Percentiles rank a stretch among this genome's conserved stretches.
Evolutionary conservation across 2,329 filamentous ascomycete species (phyloP).

Genomic region (Trichoderma breve): DNA sequence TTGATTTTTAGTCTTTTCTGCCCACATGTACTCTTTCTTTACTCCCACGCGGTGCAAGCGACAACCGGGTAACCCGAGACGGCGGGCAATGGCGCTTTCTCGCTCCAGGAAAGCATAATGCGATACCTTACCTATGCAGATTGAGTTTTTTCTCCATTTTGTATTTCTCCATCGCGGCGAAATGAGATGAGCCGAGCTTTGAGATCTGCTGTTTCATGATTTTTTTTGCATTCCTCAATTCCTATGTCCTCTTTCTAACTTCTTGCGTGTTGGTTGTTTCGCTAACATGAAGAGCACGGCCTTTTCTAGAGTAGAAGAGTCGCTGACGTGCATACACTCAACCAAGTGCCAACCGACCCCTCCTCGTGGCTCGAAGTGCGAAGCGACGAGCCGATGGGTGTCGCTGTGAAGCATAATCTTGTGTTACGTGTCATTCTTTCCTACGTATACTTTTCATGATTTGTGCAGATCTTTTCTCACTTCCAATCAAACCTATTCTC

Average conservation of each 20-base stretch:
- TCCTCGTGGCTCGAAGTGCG: not conserved
- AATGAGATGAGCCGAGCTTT: slow-evolving; percentile 1
- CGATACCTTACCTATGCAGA: not conserved
- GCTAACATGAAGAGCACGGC: not conserved
- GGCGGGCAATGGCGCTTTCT: slow-evolving; percentile 1
- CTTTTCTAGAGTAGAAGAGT: not conserved
- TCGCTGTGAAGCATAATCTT: not conserved
- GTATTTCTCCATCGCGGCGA: not conserved
- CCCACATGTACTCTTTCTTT: not conserved
- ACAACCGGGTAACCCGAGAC: slow-evolving; percentile 6
- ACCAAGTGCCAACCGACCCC: not conserved
- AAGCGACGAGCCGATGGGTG: not conserved
- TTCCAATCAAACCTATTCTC: not conserved
- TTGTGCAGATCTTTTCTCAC: not conserved
- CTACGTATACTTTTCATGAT: not conserved
- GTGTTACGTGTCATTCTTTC: not conserved
- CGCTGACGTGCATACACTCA: slow-evolving; percentile 7
- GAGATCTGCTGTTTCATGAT: not conserved
- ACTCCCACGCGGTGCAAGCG: not conserved
- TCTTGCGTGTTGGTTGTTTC: not conserved
- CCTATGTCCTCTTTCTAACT: not conserved
- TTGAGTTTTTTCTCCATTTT: not conserved
- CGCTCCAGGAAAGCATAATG: not conserved
- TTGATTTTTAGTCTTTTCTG: not conserved
- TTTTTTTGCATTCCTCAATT: not conserved